Evolutionary conservation across 306 rosid genomes (phyloP).

Genomic region (Vigna mungo): DNA sequence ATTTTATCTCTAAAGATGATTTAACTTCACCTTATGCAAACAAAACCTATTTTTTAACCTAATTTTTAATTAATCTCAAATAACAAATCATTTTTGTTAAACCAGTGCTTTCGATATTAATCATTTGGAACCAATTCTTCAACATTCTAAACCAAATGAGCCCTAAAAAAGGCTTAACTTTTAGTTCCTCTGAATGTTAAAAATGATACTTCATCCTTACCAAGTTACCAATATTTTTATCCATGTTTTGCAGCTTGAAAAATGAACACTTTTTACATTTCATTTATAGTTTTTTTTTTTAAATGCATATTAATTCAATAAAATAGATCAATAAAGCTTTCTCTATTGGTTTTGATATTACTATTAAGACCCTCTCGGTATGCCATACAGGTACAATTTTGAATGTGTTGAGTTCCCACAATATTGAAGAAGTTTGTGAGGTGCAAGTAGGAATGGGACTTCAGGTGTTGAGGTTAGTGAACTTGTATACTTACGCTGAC

Average conservation of each 20-base stretch:
- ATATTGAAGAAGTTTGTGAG: conserved; percentile 73
- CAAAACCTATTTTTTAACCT: conserved; percentile 11
- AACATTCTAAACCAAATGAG: neutral
- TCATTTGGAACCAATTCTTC: neutral
- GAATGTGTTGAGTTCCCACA: conserved; percentile 65
- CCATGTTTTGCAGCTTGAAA: conserved; percentile 34
- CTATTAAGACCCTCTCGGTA: conserved; percentile 35
- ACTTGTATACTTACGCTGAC: conserved; percentile 34
- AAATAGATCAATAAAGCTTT: conserved; percentile 27
- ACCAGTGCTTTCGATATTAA: neutral
- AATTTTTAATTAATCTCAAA: conserved; percentile 21
- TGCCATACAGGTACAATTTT: conserved; percentile 57
- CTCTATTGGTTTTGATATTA: conserved; percentile 6
- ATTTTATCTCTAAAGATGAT: conserved; percentile 7
- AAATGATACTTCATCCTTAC: conserved; percentile 11
- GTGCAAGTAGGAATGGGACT: conserved; percentile 86
- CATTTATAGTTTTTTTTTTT: neutral
- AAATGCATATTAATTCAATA: neutral
- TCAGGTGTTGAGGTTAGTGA: conserved; percentile 86
- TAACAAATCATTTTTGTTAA: neutral
- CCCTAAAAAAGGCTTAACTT: neutral
- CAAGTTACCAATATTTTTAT: neutral
- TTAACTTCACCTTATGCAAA: neutral
- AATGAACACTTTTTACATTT: conserved; percentile 13
- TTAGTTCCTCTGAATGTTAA: conserved; percentile 11